phyloP scores from a whole-genome alignment of 331 rosid species.

The Pyracantha coccinea region DNA sequence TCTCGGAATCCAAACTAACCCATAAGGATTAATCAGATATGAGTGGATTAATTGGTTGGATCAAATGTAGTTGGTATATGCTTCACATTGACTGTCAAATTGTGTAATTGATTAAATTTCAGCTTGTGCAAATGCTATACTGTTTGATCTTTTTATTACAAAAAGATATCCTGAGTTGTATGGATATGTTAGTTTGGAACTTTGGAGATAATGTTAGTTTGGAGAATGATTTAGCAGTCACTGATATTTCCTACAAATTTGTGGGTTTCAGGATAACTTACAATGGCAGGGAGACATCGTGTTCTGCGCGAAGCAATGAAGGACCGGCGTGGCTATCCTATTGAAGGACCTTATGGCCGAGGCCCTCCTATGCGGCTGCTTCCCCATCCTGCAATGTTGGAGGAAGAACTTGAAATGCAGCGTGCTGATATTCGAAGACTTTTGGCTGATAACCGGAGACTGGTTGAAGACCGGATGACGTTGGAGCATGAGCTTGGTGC shows the following conservation, averaged over 20 bases:
- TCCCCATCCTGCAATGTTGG: conserved; percentile 69
- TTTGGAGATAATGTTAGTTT: not conserved
- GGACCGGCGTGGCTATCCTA: conserved; percentile 35
- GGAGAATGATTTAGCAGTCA: not conserved
- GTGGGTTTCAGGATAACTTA: conserved; percentile 13
- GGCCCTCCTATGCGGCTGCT: conserved; percentile 28
- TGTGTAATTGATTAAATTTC: not conserved
- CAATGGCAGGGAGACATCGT: conserved; percentile 36
- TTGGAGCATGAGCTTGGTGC: conserved; percentile 64
- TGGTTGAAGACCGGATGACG: conserved; percentile 57
- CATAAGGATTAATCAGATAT: not conserved
- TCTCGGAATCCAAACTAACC: not conserved
- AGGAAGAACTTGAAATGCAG: conserved; percentile 77
- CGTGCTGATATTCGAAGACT: conserved; percentile 56
- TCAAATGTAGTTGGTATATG: not conserved
- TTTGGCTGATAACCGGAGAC: conserved; percentile 57
- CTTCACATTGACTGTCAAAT: not conserved
- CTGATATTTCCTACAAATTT: not conserved
- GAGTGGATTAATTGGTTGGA: not conserved
- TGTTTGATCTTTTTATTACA: not conserved
- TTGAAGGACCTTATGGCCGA: conserved; percentile 31
- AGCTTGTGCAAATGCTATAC: not conserved
- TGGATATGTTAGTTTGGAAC: not conserved
- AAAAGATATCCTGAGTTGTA: not conserved
- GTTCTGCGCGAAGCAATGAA: conserved; percentile 25